Percentiles rank a stretch among this genome's conserved stretches.
phyloP scores from a whole-genome alignment of 805 yeast species.

The Monosporozyma siamensis region DNA sequence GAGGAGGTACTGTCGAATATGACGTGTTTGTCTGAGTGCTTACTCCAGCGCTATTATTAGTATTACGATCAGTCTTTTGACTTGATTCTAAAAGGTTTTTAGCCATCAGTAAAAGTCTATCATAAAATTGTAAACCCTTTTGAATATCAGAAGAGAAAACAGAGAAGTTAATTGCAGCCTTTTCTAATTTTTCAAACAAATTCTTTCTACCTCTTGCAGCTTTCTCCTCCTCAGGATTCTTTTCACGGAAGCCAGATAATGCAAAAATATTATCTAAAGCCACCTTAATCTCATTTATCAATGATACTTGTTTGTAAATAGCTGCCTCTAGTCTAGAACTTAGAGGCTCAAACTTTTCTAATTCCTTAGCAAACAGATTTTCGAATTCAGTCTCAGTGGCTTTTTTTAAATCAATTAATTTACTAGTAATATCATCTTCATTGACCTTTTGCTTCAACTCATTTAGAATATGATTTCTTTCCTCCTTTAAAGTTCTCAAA shows the following conservation, averaged over 20 bases:
- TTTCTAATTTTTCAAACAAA: constrained; percentile 35
- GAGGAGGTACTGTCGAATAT: constrained; percentile 2
- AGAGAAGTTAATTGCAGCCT: constrained; percentile 50
- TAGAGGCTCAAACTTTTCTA: constrained; percentile 65
- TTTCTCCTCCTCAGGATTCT: constrained; percentile 31
- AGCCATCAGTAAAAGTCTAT: constrained; percentile 31
- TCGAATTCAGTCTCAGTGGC: constrained; percentile 49
- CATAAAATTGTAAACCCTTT: constrained; percentile 59
- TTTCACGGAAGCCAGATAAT: constrained; percentile 37
- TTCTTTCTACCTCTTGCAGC: constrained; percentile 28
- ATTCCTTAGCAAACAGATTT: constrained; percentile 56
- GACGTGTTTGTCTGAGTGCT: too few relatives aligned
- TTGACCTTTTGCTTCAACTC: constrained; percentile 65
- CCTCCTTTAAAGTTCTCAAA: constrained; percentile 52
- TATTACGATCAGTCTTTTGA: not conserved
- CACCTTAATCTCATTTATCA: constrained; percentile 39
- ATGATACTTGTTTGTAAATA: constrained; percentile 50
- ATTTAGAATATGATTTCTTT: constrained; percentile 49
- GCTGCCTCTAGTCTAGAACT: constrained; percentile 59
- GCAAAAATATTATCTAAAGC: constrained; percentile 39
- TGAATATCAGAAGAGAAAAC: constrained; percentile 48
- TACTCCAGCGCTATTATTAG: too few relatives aligned
- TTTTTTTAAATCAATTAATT: constrained; percentile 56
- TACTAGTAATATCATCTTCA: constrained; percentile 74
- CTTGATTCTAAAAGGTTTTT: constrained; percentile 13